These are phyloP conservation scores for Anthoceros angustus DNA, from an alignment of 225 moss, liverwort and hornwort genomes.

Conservation along the genomic window DNA sequence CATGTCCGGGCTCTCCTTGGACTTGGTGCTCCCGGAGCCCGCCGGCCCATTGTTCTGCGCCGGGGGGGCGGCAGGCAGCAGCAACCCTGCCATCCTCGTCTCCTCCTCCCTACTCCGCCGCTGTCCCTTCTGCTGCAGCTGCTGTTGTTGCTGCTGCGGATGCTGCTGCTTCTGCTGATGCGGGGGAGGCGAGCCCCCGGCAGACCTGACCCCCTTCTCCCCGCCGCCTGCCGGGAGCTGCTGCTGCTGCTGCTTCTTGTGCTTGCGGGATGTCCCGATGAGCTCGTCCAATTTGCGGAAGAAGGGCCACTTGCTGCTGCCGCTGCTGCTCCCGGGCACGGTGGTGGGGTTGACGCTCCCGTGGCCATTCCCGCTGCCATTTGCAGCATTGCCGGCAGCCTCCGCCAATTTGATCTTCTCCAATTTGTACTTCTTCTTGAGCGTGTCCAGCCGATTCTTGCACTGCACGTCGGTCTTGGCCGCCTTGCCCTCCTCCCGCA, in stretches of 20 bases:
- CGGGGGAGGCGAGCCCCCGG: neutral
- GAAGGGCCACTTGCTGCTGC: conserved; percentile 32
- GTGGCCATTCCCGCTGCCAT: too few species aligned
- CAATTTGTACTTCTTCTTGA: conserved; percentile 49
- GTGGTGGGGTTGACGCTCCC: too few species aligned
- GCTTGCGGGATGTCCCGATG: conserved; percentile 37
- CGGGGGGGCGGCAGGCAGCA: too few species aligned
- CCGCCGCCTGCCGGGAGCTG: neutral
- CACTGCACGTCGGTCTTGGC: conserved; percentile 41
- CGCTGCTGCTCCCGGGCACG: neutral
- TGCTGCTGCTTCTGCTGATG: neutral
- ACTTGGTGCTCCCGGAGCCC: conserved; percentile 25
- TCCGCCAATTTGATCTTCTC: conserved; percentile 24
- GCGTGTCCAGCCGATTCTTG: conserved; percentile 46
- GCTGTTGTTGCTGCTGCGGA: neutral
- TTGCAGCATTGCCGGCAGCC: conserved; percentile 12
- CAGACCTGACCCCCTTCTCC: neutral
- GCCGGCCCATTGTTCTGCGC: conserved; percentile 9
- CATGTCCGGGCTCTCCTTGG: conserved; percentile 47
- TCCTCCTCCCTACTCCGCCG: too few species aligned
- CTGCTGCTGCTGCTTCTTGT: conserved; percentile 25
- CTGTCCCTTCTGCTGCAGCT: neutral
- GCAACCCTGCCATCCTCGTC: too few species aligned
- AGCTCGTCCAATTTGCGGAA: conserved; percentile 31
- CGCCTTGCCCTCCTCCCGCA: conserved; percentile 23